Evolutionary conservation across 371 early-diverging fungal genomes (phyloP), one percentile per base, ranked within the genome.

Genomic region (Mucor circinelloides): DNA sequence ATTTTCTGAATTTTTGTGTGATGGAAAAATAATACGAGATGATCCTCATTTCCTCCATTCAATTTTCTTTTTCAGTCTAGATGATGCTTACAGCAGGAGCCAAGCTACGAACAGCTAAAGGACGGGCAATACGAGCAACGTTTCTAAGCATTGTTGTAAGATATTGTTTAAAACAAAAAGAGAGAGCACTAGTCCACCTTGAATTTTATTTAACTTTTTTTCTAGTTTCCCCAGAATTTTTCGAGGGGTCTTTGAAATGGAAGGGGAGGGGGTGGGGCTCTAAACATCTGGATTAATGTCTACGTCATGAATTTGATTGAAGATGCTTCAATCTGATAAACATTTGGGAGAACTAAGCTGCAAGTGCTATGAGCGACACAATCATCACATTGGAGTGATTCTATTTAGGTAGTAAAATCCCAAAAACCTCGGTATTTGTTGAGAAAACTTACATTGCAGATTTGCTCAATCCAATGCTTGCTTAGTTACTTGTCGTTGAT

Each of bases 81-180:
- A 57, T 32, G 13, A 32, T 59, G 71, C 82, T 79, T 77, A 82
- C 82, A 76, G 82, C 82, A 66, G 82, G 78, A 62, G 76, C 77
- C 74, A 79, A 70, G 69, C 74, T 70, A 64, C 77, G 76, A 48
- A 71, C 74, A 63, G 81, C 80, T 64, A 80, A 71, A 65, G 81
- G 81, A 70, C 78, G 76, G 71, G 82, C 82, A 77, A 77, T 71
- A 72, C 82, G 82, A 79, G 79, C 79, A 73, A 82, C 75, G 78
- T 79, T 82, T 79, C 82, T 75, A 76, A 82, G 77, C 82, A 82
- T 82, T 63, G 73, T 74, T 66, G 60, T 60, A 61, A 42, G 64
- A 60, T 56, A 56, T 48, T 60, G 36, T 60, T 64, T 31, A 61
- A 34, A 27, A 50, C 50, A 50, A 50, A n/a, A 23, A 50, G 17